Base-by-base conservation (phyloP, 352 stramenopile genomes). In the Phytophthora uliginosa region DNA sequence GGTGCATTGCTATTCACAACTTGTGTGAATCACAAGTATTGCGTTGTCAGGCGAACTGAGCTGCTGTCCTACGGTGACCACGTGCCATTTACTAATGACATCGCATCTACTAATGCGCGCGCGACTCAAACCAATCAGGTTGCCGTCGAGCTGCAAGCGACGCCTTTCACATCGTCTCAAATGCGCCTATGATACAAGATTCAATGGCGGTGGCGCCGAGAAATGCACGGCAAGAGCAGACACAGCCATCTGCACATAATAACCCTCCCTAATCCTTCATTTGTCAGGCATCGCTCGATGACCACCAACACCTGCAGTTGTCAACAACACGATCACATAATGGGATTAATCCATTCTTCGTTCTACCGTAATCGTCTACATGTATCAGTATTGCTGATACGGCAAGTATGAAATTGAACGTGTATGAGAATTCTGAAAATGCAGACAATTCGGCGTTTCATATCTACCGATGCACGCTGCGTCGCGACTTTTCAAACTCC, bases 1-100 rank as follows among this genome's bases (percentile, higher is more conserved):
- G 59, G 68, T 76, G 64, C 76, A 71, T 59, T 73, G 72, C 67
- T 78, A 77, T 72, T 83, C 73, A 57, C 76, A 33, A 31, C 28
- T 31, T 31, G 28, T 31, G 28, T 31, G 28, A 31, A 31, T 31
- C 28, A 31, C 38, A 47, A 64, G 52, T 59, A 20, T 75, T 75
- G 62, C 56, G 59, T 72, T 70, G 48, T 54, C 24, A 72, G 58
- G 34, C 74, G 73, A 65, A 24, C 64, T 57, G 64, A 62, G 26
- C 59, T 61, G 38, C n/a, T 36, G 48, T 77, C 53, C 70, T 65
- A 77, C 70, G 34, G 45, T 66, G 65, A 66, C 28, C 70, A 66
- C 70, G 70, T 77, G 64, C 59, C 66, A 69, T 64, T 72, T 72
- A 76, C 69, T 76, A 76, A 72, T 76, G 63, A 13, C 56, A 63